Percentiles rank a stretch among this genome's conserved stretches.
Conservation (phyloP, 2,329 filamentous ascomycete genomes). For the Daldinia sp. region DNA sequence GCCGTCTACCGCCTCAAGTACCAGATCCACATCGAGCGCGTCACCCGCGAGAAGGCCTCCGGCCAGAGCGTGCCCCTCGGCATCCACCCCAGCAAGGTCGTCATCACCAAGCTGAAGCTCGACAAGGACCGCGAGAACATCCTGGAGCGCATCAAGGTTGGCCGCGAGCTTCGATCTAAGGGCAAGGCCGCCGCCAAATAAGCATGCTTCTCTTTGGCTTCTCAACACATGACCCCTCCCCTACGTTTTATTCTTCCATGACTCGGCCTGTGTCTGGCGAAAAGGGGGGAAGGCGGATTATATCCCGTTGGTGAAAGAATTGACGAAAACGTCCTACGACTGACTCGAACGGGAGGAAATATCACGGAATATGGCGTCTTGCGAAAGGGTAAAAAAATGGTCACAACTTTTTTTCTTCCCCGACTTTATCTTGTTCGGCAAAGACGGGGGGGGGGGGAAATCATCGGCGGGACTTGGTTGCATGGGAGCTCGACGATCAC, state of each 20-base stretch:
- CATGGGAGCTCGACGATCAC: slow-evolving; percentile 43
- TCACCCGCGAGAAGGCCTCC: slow-evolving; percentile 96
- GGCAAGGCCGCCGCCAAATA: slow-evolving; percentile 72
- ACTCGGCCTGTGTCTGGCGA: slow-evolving; percentile 16
- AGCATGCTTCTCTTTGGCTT: slow-evolving; percentile 2
- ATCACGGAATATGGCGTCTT: slow-evolving; percentile 38
- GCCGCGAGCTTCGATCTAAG: slow-evolving; percentile 81
- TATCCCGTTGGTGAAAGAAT: slow-evolving; percentile 29
- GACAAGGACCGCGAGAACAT: slow-evolving; percentile 94
- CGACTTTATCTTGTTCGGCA: slow-evolving; percentile 20
- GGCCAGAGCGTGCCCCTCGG: slow-evolving; percentile 95
- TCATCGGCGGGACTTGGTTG: slow-evolving; percentile 36
- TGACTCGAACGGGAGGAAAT: slow-evolving; percentile 21
- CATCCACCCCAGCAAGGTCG: slow-evolving; percentile 95
- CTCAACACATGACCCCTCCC: background rate
- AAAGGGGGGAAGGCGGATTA: slow-evolving; percentile 12
- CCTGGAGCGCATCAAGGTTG: slow-evolving; percentile 84
- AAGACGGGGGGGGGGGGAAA: too few relatives aligned
- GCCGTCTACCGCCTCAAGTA: slow-evolving; percentile 99
- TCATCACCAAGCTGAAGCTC: slow-evolving; percentile 99
- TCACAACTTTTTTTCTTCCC: background rate
- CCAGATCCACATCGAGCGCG: slow-evolving; percentile 95
- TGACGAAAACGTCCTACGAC: slow-evolving; percentile 7
- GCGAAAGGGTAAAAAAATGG: slow-evolving; percentile 25
- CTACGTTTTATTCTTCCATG: too few relatives aligned